These are phyloP conservation scores for Clitopilus hobsonii DNA, from an alignment of 768 basidiomycete genomes.

Conservation along the genomic window DNA sequence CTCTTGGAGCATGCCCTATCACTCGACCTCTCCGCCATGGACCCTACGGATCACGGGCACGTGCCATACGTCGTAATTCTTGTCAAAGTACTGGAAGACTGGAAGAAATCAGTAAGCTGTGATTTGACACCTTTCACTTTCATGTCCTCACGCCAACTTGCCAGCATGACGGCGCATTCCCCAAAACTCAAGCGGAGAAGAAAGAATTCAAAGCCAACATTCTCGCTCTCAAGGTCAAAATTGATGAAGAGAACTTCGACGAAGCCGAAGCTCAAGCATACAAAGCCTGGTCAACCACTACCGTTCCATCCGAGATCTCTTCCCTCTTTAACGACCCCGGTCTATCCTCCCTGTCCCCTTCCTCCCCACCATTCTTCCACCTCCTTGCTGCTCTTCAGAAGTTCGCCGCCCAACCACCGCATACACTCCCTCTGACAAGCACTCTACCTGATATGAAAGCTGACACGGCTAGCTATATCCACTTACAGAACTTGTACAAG, in stretches of 20 bases:
- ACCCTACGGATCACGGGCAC: conserved; percentile 86
- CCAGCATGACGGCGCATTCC: conserved; percentile 66
- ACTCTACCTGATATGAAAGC: conserved; percentile 96
- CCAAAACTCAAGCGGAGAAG: conserved; percentile 59
- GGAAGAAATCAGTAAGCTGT: conserved; percentile 66
- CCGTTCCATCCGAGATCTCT: conserved; percentile 63
- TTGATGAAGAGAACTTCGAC: conserved; percentile 96
- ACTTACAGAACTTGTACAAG: conserved; percentile 84
- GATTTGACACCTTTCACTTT: background rate
- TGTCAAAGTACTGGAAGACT: conserved; percentile 75
- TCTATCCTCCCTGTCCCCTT: conserved; percentile 32
- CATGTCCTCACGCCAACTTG: background rate
- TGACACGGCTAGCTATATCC: conserved; percentile 77
- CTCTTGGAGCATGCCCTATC: conserved; percentile 68
- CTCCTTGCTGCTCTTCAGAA: conserved; percentile 69
- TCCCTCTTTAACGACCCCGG: conserved; percentile 60
- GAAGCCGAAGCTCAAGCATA: conserved; percentile 90
- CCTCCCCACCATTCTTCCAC: conserved; percentile 68
- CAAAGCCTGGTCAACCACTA: conserved; percentile 61
- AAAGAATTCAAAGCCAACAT: conserved; percentile 72
- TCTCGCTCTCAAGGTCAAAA: conserved; percentile 59
- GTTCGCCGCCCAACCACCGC: conserved; percentile 53
- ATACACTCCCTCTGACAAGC: conserved; percentile 78
- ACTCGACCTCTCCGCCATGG: conserved; percentile 74
- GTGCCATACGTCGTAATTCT: conserved; percentile 89